A percentile compares a stretch with the other conserved stretches of the same genome.
phyloP scores from a whole-genome alignment of 2,329 filamentous ascomycete genomes.

The Alternaria postmessia region DNA sequence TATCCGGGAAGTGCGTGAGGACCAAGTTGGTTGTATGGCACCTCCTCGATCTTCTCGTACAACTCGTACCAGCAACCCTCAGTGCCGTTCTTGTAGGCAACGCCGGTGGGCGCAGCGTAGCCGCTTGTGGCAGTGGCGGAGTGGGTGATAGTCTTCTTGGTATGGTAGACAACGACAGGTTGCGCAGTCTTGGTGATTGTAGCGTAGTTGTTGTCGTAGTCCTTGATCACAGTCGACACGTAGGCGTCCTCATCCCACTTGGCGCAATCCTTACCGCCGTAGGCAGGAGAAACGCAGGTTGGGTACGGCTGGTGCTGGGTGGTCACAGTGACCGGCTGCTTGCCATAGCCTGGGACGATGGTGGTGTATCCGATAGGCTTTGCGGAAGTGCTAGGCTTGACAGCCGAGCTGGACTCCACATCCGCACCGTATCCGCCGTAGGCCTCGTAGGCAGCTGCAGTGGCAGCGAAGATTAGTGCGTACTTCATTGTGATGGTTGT shows the following conservation, averaged over 20 bases:
- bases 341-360: slow-evolving; percentile 36
- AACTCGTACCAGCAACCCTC: slow-evolving; percentile 40
- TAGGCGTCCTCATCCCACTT: slow-evolving; percentile 35
- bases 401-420: slow-evolving; percentile 17
- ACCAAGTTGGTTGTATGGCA: slow-evolving; percentile 40
- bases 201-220: slow-evolving; percentile 34
- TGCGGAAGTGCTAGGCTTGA: slow-evolving; percentile 22
- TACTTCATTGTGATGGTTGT: slow-evolving; percentile 32
- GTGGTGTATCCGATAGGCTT: slow-evolving; percentile 38
- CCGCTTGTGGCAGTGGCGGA: slow-evolving; percentile 24
- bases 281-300: slow-evolving; percentile 35
- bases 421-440: slow-evolving; percentile 23
- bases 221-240: slow-evolving; percentile 40
- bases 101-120: slow-evolving; percentile 19
- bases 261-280: slow-evolving; percentile 26
- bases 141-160: slow-evolving; percentile 39
- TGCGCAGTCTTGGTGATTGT: slow-evolving; percentile 41
- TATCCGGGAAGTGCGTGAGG: slow-evolving; percentile 39
- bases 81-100: slow-evolving; percentile 24
- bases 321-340: slow-evolving; percentile 42
- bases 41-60: slow-evolving; percentile 40
- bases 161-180: slow-evolving; percentile 38
- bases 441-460: slow-evolving; percentile 33
- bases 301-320: slow-evolving; percentile 43
- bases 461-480: slow-evolving; percentile 37